phyloP scores from a whole-genome alignment of 805 yeast species.

The Geotrichum ghanense region DNA sequence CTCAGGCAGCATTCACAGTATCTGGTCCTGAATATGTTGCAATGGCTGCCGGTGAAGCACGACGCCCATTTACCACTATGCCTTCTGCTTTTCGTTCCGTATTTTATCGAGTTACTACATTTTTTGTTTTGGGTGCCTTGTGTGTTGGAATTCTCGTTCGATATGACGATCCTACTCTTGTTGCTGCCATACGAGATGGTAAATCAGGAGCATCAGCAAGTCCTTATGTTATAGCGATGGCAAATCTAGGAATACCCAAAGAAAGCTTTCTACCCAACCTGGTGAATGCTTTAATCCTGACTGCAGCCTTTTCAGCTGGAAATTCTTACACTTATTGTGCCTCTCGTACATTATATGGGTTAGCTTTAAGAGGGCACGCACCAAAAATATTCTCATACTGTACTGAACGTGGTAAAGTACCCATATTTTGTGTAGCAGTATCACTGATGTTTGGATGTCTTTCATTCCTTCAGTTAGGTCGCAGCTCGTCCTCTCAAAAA shows the following conservation, averaged over 20 bases:
- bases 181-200: slow-evolving; percentile 44
- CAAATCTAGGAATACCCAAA: slow-evolving; percentile 38
- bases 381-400: slow-evolving; percentile 56
- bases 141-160: slow-evolving; percentile 72
- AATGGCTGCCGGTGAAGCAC: slow-evolving; percentile 76
- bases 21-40: slow-evolving; percentile 83
- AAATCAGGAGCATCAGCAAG: slow-evolving; percentile 72
- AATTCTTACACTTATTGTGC: slow-evolving; percentile 71
- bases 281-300: slow-evolving; percentile 65
- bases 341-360: slow-evolving; percentile 54
- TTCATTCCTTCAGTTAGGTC: slow-evolving; percentile 53
- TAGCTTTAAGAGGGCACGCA: slow-evolving; percentile 63
- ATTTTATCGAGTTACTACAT: slow-evolving; percentile 50
- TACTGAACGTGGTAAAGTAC: slow-evolving; percentile 51
- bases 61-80: slow-evolving; percentile 56
- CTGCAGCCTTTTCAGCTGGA: slow-evolving; percentile 76
- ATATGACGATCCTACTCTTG: slow-evolving; percentile 50
- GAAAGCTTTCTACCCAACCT: slow-evolving; percentile 53
- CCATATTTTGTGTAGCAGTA: slow-evolving; percentile 42
- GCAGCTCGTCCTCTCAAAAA: slow-evolving; percentile 42
- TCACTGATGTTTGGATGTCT: slow-evolving; percentile 46
- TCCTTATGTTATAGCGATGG: slow-evolving; percentile 78
- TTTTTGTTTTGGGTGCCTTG: slow-evolving; percentile 64
- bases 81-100: slow-evolving; percentile 76
- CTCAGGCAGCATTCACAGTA: slow-evolving; percentile 65